phyloP scores from a whole-genome alignment of 1,139 yeast species.

The Yamadazyma pseudoaaseri region DNA sequence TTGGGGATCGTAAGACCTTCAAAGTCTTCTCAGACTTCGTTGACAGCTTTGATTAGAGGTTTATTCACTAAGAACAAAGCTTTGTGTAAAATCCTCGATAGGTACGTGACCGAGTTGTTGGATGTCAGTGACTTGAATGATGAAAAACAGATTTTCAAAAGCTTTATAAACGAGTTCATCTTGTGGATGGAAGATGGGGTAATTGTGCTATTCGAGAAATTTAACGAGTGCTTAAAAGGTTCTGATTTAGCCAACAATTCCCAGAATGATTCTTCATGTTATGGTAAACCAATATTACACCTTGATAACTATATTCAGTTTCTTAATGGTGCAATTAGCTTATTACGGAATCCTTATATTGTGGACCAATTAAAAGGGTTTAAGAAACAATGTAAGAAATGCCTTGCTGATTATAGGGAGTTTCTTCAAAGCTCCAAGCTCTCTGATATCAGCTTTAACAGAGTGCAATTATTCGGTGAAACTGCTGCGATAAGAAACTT shows the following conservation, averaged over 20 bases:
- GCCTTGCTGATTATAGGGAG: slow-evolving; percentile 21
- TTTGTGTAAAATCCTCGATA: slow-evolving; percentile 24
- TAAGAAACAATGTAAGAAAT: slow-evolving; percentile 16
- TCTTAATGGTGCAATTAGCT: slow-evolving; percentile 20
- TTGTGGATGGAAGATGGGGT: slow-evolving; percentile 39
- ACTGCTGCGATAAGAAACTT: slow-evolving; percentile 6
- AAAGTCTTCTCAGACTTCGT: slow-evolving; percentile 23
- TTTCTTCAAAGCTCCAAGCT: slow-evolving; percentile 20
- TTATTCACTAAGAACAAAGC: slow-evolving; percentile 40
- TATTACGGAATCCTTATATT: slow-evolving; percentile 42
- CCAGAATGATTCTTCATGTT: slow-evolving; percentile 16
- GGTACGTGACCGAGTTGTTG: slow-evolving; percentile 16
- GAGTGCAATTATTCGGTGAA: slow-evolving; percentile 30
- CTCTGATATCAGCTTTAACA: slow-evolving; percentile 35
- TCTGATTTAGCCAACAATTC: slow-evolving; percentile 16
- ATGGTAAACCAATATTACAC: slow-evolving; percentile 33
- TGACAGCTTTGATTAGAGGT: slow-evolving; percentile 39
- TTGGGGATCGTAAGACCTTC: slow-evolving; percentile 36
- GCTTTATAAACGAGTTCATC: slow-evolving; percentile 39
- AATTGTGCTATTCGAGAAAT: slow-evolving; percentile 33
- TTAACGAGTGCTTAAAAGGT: slow-evolving; percentile 17
- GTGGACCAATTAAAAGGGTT: slow-evolving; percentile 29
- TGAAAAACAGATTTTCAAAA: slow-evolving; percentile 30
- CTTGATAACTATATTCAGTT: slow-evolving; percentile 31
- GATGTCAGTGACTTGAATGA: slow-evolving; percentile 15